Base-by-base conservation (phyloP, 495 filamentous ascomycete genomes). In the Penicillium dipodomyicola region DNA sequence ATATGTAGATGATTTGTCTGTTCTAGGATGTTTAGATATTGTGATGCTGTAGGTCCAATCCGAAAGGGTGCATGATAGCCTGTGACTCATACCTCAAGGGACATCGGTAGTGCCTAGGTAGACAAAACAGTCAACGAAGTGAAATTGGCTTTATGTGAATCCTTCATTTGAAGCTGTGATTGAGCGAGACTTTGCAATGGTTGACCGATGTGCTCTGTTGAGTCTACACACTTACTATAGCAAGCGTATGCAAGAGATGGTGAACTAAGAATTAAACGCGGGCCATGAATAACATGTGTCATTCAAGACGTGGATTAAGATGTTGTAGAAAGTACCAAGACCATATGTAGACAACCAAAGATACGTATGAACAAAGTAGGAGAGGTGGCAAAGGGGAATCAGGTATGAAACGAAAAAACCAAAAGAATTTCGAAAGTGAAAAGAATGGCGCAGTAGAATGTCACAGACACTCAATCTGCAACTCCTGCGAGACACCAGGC, bases 391-490 rank as follows among this genome's bases (percentile, higher is more conserved):
- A 47, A 29, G 30, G 32, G 52, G 52, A 46, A 54, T 54, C 52
- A 54, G 9, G 30, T 32, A 35, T 33, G 20, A 33, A 39, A 47
- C 3, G 20, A 49, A 57, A 49, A 41, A 51, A 30, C 23, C 46
- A 47, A 60, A 1, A 50, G n/a, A 5, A 25, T 5, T 42, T 33
- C 1, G 40, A 9, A 23, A 27, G 1, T 6, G 23, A 54, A 43
- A 46, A 17, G 46, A 35, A 54, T 20, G 48, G 42, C 40, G 22
- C 22, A 54, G 22, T 41, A 9, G 40, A 45, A 51, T 48, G 46
- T 65, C 57, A 71, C 20, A 67, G n/a, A 14, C 62, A 68, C 58
- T 77, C 75, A 51, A 78, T 74, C 19, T 67, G 65, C 54, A 70
- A 54, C 39, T 76, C 65, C 40, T 77, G 71, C 2, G 75, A 76